Evolutionary conservation across 306 rosid species (phyloP).

Genomic region (Rosa multiflora): DNA sequence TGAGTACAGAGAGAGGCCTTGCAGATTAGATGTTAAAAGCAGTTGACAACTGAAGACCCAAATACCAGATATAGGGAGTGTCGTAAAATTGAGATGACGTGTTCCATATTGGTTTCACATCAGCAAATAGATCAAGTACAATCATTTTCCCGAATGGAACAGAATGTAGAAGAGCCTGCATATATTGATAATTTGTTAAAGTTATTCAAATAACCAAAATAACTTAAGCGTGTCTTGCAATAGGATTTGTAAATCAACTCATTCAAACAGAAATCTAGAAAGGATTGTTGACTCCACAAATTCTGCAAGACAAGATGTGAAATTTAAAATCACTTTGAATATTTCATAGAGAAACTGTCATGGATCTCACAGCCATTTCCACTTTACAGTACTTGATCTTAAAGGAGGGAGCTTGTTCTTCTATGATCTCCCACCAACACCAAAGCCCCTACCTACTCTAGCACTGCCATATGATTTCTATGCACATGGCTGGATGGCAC

Average conservation of each 20-base stretch:
- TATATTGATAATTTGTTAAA: slow-evolving; percentile 17
- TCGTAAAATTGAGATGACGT: slow-evolving; percentile 83
- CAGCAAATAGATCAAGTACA: slow-evolving; percentile 97
- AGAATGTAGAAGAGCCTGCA: slow-evolving; percentile 93
- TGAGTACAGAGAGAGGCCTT: neutral
- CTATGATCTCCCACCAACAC: slow-evolving; percentile 1
- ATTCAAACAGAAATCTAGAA: neutral
- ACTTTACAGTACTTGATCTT: neutral
- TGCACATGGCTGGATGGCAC: neutral
- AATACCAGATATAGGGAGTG: slow-evolving; percentile 94
- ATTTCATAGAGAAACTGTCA: neutral
- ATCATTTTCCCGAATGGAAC: slow-evolving; percentile 92
- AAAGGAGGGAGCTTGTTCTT: slow-evolving; percentile 1
- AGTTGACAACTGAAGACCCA: slow-evolving; percentile 19
- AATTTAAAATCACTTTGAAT: neutral
- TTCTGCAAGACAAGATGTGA: neutral
- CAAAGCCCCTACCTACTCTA: neutral
- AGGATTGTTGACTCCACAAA: neutral
- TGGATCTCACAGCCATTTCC: neutral
- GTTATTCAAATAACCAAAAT: neutral
- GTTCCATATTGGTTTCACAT: slow-evolving; percentile 89
- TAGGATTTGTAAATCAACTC: neutral
- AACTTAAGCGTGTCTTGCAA: neutral
- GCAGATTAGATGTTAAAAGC: slow-evolving; percentile 16
- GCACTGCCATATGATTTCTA: neutral